Conservation (phyloP, 108 stramenopile species). For the Hondaea fermentalgiana region DNA sequence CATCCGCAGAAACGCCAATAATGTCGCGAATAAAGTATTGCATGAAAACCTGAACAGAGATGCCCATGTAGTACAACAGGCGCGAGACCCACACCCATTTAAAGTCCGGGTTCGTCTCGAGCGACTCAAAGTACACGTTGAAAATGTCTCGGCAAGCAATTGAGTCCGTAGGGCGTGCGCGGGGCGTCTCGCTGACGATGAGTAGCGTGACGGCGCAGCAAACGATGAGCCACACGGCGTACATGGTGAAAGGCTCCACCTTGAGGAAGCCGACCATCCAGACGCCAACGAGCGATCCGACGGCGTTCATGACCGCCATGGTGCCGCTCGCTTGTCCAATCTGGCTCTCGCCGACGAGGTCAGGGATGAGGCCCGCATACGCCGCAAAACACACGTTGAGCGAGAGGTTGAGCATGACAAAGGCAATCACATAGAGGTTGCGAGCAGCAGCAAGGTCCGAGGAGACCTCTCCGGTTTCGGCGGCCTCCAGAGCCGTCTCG, state of each 20-base stretch:
- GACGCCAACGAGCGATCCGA: background rate
- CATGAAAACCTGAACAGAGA: background rate
- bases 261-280: conserved; percentile 13
- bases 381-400: conserved; percentile 11
- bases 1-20: background rate
- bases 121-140: conserved; percentile 4
- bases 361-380: background rate
- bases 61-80: conserved; percentile 8
- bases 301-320: conserved; percentile 13
- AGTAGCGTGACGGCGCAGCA: background rate
- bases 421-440: background rate
- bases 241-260: background rate
- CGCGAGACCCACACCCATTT: background rate
- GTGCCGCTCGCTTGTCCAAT: background rate
- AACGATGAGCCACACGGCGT: background rate
- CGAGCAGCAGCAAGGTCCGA: background rate
- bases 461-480: background rate
- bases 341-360: background rate
- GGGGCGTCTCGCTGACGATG: background rate
- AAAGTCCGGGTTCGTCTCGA: background rate
- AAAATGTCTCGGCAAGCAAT: conserved; percentile 6
- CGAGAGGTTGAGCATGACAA: background rate
- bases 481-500: background rate
- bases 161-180: background rate
- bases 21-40: conserved; percentile 15